phyloP scores from a whole-genome alignment of 2,329 filamentous ascomycete species.

The Hypomyces rosellus region DNA sequence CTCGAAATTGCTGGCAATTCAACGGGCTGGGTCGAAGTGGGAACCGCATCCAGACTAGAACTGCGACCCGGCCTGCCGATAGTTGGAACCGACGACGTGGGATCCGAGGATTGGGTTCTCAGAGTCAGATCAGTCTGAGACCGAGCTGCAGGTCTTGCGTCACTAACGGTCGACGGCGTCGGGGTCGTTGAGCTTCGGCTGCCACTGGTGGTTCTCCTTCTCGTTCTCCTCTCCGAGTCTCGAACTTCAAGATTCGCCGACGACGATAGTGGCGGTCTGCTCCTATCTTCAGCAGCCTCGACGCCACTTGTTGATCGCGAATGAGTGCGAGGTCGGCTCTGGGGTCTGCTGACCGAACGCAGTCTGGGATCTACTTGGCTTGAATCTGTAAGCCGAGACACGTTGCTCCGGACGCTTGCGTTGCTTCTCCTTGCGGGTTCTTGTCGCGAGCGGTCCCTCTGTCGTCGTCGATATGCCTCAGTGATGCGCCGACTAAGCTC shows the following conservation, averaged over 20 bases:
- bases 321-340: constrained; percentile 34
- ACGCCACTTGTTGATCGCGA: constrained; percentile 42
- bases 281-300: constrained; percentile 40
- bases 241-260: constrained; percentile 26
- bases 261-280: constrained; percentile 40
- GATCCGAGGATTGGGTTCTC: constrained; percentile 35
- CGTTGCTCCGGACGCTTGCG: constrained; percentile 27
- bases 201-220: constrained; percentile 48
- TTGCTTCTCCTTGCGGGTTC: constrained; percentile 41
- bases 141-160: constrained; percentile 46
- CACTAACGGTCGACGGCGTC: constrained; percentile 33
- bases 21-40: constrained; percentile 17
- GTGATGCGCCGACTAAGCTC: constrained; percentile 87
- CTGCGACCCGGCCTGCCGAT: constrained; percentile 33
- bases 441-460: constrained; percentile 53
- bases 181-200: constrained; percentile 50
- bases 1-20: constrained; percentile 16
- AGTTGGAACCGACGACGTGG: constrained; percentile 28
- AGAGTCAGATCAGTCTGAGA: constrained; percentile 60
- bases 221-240: constrained; percentile 23
- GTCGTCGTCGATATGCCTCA: constrained; percentile 74
- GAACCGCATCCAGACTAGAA: constrained; percentile 30
- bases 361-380: constrained; percentile 20
- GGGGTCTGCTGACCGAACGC: constrained; percentile 20
- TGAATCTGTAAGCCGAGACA: constrained; percentile 26